Percentiles rank a stretch among this genome's conserved stretches.
Evolutionary conservation across 345 rosid species (phyloP).

Genomic region (Citrus maxima): DNA sequence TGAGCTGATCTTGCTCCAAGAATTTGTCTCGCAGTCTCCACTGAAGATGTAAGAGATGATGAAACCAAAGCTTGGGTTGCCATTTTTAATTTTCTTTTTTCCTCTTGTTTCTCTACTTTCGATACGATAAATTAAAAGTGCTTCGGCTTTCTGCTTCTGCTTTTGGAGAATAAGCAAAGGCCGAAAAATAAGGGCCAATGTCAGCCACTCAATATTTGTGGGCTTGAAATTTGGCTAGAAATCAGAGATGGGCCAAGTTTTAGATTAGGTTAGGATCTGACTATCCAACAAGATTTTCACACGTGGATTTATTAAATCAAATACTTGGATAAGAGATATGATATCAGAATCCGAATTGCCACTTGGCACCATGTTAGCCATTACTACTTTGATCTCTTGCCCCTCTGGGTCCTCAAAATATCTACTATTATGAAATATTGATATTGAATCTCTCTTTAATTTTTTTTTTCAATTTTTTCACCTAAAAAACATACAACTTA

Average conservation of each 20-base stretch:
- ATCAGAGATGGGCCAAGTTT: constrained; percentile 19
- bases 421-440: not conserved
- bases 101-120: not conserved
- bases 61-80: constrained; percentile 94
- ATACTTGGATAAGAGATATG: constrained; percentile 49
- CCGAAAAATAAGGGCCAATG: constrained; percentile 14
- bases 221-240: constrained; percentile 23
- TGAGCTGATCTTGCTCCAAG: constrained; percentile 46
- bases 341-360: constrained; percentile 2
- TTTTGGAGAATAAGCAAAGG: constrained; percentile 13
- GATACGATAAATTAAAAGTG: no score
- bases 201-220: constrained; percentile 22
- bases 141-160: not conserved
- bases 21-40: constrained; percentile 73
- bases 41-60: constrained; percentile 72
- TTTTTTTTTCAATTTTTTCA: not conserved
- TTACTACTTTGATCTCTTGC: not conserved
- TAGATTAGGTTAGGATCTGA: constrained; percentile 65
- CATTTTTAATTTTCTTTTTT: constrained; percentile 27
- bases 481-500: no score
- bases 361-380: constrained; percentile 34
- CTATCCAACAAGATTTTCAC: constrained; percentile 59
- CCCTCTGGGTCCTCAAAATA: constrained; percentile 2
- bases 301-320: constrained; percentile 37
- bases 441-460: no score